Evolutionary conservation across 495 filamentous ascomycete genomes (phyloP).

Genomic region (Aspergillus sclerotiicarbonarius): DNA sequence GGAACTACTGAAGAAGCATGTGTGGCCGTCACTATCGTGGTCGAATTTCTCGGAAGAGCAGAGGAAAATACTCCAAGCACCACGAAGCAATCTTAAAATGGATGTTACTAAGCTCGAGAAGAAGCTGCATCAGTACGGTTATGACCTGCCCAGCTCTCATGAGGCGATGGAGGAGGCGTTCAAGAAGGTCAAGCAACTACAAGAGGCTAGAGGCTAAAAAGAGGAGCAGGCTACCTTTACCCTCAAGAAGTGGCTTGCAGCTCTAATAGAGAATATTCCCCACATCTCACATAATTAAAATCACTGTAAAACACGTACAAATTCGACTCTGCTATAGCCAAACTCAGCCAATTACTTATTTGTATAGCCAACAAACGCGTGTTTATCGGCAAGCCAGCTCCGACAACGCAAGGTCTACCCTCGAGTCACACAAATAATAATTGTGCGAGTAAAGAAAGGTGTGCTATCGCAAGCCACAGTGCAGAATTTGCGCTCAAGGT

Average conservation of each 20-base stretch:
- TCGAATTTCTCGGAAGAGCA: conserved; percentile 2
- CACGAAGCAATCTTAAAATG: not conserved
- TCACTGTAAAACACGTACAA: too few relatives aligned
- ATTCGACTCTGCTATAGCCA: too few relatives aligned
- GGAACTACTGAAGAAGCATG: conserved; percentile 5
- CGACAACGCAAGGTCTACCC: too few relatives aligned
- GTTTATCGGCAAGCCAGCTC: too few relatives aligned
- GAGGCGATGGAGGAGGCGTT: not conserved
- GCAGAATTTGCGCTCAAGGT: not conserved
- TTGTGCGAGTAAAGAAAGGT: not conserved
- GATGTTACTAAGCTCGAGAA: conserved; percentile 3
- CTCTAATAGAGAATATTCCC: too few relatives aligned
- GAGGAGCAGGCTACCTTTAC: too few relatives aligned
- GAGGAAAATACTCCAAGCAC: not conserved
- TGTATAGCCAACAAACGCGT: too few relatives aligned
- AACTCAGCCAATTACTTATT: too few relatives aligned
- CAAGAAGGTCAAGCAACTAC: not conserved
- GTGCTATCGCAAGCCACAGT: not conserved
- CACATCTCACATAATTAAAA: too few relatives aligned
- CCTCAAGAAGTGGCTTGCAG: too few relatives aligned
- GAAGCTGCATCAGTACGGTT: not conserved
- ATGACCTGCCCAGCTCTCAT: not conserved
- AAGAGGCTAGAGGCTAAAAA: not conserved
- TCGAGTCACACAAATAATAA: too few relatives aligned
- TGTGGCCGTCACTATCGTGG: conserved; percentile 5